These are phyloP conservation scores for Yarrowia yakushimensis DNA, from an alignment of 805 yeast species.

Conservation along the genomic window DNA sequence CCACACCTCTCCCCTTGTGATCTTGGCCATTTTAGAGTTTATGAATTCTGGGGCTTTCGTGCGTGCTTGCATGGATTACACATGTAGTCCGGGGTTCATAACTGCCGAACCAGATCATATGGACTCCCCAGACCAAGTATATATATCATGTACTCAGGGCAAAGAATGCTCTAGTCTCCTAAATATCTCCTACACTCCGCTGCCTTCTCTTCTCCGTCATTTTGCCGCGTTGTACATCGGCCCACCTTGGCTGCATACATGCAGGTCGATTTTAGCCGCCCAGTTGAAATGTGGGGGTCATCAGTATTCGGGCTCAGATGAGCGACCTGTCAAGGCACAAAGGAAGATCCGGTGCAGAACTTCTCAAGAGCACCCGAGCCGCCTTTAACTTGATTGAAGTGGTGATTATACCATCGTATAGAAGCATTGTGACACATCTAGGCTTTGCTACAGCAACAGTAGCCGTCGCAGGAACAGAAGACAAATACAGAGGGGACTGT, in stretches of 20 bases:
- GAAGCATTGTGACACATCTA: too few relatives aligned
- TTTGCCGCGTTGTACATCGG: conserved; percentile 2
- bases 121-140: background rate
- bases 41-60: background rate
- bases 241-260: conserved; percentile 8
- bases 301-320: too few relatives aligned
- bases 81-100: background rate
- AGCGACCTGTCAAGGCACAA: too few relatives aligned
- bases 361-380: too few relatives aligned
- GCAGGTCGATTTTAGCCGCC: conserved; percentile 15
- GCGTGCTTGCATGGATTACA: conserved; percentile 13
- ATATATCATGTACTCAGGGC: background rate
- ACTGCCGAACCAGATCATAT: background rate
- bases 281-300: background rate
- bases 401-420: too few relatives aligned
- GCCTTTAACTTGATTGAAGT: too few relatives aligned
- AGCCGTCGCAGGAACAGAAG: too few relatives aligned
- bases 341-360: too few relatives aligned
- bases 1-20: background rate
- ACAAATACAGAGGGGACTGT: too few relatives aligned
- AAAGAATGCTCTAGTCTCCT: background rate
- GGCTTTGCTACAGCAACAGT: too few relatives aligned
- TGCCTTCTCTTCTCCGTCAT: background rate
- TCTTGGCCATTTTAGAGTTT: too few relatives aligned
- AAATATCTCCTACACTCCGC: background rate